Evolutionary conservation across 2,329 filamentous ascomycete species (phyloP), one percentile per base, ranked within the genome.

Genomic region (Pseudogymnoascus sp.): DNA sequence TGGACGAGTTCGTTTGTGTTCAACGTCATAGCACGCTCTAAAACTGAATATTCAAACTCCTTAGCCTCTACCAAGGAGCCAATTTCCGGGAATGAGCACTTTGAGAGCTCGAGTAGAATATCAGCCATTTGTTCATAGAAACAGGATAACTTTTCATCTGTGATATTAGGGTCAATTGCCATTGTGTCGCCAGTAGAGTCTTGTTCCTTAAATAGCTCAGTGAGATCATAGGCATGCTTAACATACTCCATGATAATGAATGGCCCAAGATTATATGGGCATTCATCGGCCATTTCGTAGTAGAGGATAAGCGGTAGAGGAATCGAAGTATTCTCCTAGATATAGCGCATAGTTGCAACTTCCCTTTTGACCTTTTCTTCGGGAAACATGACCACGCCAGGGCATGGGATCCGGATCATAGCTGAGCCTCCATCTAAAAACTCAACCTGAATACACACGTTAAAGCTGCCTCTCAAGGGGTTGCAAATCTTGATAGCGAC

Each of bases 241-340:
- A 72, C 66, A 17, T 70, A 75, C 17, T 72, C 69, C 72, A 75
- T 75, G 38, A 75, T 71, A n/a, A 76, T 76, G 53, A 73, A 77
- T 1, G 75, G 73, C 4, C 71, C 68, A 0, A 75, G 63, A 1
- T 66, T 67, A 17, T 23, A 23, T 17, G 64, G 67, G 33, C 65
- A 66, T 6, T 68, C 63, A 35, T 64, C 44, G 1, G 60, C 17
- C 60, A 57, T 59, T 19, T 71, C 69, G 40, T 64, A 69, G 23
- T 65, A 66, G 31, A 69, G 40, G 33, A 72, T 65, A 3, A 60
- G 61, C 2, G 72, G 67, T 13, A 73, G 67, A 6, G 69, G 71
- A 23, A 73, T 68, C 2, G 57, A 61, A 3, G 71, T 70, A n/a
- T 66, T 40, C 19, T 67, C 36, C 8, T 63, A 61, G 19, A 73